Evolutionary conservation across 1,139 yeast species (phyloP).

Genomic region (Scheffersomyces parashehatae): DNA sequence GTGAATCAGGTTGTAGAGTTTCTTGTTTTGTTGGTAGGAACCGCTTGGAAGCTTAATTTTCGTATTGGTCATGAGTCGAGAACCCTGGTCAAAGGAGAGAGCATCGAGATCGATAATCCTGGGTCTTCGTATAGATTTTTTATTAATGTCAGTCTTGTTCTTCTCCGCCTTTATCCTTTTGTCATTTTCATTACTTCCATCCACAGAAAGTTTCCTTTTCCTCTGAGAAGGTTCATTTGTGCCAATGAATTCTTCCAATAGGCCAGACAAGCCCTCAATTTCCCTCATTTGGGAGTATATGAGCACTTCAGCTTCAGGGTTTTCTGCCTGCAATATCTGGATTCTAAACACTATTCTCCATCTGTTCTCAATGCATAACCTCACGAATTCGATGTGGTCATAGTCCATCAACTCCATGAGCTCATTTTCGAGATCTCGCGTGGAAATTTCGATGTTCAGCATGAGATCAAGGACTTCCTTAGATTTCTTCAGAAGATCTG

Average conservation of each 20-base stretch:
- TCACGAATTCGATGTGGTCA: conserved; percentile 52
- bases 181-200: conserved; percentile 5
- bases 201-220: conserved; percentile 17
- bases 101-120: conserved; percentile 62
- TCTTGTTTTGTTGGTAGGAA: conserved; percentile 73
- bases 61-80: conserved; percentile 64
- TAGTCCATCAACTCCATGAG: conserved; percentile 52
- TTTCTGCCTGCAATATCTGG: conserved; percentile 37
- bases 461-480: conserved; percentile 17
- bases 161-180: conserved; percentile 8
- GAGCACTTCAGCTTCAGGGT: conserved; percentile 26
- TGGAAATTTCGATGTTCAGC: conserved; percentile 22
- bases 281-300: conserved; percentile 25
- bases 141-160: conserved; percentile 1
- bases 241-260: conserved; percentile 29
- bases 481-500: conserved; percentile 15
- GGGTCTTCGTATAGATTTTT: conserved; percentile 38
- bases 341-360: conserved; percentile 57
- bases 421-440: conserved; percentile 51
- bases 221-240: conserved; percentile 3
- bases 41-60: conserved; percentile 80
- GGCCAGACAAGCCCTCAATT: conserved; percentile 17
- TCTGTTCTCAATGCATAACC: conserved; percentile 52
- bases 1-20: conserved; percentile 80
- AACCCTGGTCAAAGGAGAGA: conserved; percentile 69